Evolutionary conservation across 2,329 filamentous ascomycete genomes (phyloP), one percentile per base, ranked within the genome.

Genomic region (Dactylellina parvicollis): DNA sequence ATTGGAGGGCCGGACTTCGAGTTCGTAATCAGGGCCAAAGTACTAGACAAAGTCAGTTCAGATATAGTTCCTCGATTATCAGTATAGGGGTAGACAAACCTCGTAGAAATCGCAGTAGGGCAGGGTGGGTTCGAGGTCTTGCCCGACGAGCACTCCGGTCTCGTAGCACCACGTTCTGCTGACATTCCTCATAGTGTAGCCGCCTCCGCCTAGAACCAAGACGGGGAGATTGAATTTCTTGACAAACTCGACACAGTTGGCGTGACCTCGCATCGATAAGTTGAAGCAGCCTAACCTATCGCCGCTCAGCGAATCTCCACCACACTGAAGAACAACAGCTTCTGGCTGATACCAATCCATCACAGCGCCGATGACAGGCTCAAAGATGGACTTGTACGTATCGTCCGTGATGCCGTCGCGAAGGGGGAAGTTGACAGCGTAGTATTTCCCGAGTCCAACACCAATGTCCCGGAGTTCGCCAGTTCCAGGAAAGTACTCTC

Each of bases 81-180:
- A n/a, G 10, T n/a, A 9, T n/a, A 36, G 38, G 18, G 12, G 12
- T 22, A 0, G 9, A 46, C 81, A 77, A 79, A 86, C 85, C 80
- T 90, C 88, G 79, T 90, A 90, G 79, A 90, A 90, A 79, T 90
- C 88, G 75, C 89, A 90, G 79, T 87, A 90, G 1, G 88, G 88
- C 44, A 90, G 82, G 54, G 88, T 84, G n/a, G 86, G 83, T 2
- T 82, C 83, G 79, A 90, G 85, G 30, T 85, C 82, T 62, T 87
- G 83, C 2, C 85, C 86, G 10, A 90, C 85, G 3, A 90, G 82
- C 66, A 87, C 83, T 66, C 88, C 88, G 76, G 95, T 99, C 82
- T 99, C 95, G 81, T 96, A 94, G 22, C 93, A 92, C 95, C 95
- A 99, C 28, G 94, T 92, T 60, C 95, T 90, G 42, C 95, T 95